Evolutionary conservation across 1,139 yeast species (phyloP), one percentile per base, ranked within the genome.

Genomic region (Kodamaea plutei): DNA sequence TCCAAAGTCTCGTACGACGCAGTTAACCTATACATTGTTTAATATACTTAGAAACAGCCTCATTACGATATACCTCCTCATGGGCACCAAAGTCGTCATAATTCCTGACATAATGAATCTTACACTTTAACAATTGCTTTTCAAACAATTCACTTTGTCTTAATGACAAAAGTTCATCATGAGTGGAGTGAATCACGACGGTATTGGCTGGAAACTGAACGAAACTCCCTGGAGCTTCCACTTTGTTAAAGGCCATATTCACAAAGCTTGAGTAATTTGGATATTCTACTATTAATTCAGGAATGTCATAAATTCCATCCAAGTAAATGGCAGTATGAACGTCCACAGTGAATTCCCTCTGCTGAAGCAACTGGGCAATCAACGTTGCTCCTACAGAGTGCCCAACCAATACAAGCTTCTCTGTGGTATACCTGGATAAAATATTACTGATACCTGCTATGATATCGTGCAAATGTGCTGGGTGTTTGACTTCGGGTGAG

Each of bases 331-430:
- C 30, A 8, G 25, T 11, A 11, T 33, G 19, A 13, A 33, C 16
- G 10, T 15, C 17, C 12, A 32, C 10, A 8, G 23, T 20, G 9
- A 12, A 20, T n/a, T 17, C 13, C 9, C 35, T 34, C 33, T 42
- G 51, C 34, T 62, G 60, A 14, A 78, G 41, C 5, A 77, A 45
- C 49, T 84, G 93, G 19, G 82, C 58, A 2, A 74, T 64, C 28
- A 87, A 50, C 3, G 84, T 78, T 1, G 91, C 87, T 1, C 96
- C 95, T 2, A 81, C 94, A 1, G 94, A 83, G 54, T 87, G 95
- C 0, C 95, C 95, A 5, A 76, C 64, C 5, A 78, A 38, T 36
- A 61, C 60, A 11, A 65, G 39, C 12, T 57, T 41, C 1, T 32
- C 34, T 2, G 44, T 31, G 1, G 39, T 40, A 27, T 41, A 44